Conservation (phyloP, 164 flowering plant genomes). For the Aristolochia contorta region DNA sequence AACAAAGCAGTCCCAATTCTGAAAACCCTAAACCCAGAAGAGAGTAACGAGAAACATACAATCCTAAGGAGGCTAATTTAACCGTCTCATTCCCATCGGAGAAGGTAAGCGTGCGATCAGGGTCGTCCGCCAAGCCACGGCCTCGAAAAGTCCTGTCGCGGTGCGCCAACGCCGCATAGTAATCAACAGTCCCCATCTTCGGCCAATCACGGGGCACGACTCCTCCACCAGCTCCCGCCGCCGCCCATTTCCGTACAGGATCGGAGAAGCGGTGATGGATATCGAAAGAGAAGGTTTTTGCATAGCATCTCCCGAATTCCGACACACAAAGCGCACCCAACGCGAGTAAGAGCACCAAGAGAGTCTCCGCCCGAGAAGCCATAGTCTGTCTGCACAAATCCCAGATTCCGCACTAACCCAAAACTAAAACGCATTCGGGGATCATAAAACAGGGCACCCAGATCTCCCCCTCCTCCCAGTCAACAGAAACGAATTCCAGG, state of each 20-base stretch:
- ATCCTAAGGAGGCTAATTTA: conserved; percentile 37
- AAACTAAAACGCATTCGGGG: background rate
- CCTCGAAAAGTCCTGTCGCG: conserved; percentile 42
- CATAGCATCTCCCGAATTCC: conserved; percentile 19
- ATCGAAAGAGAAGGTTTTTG: conserved; percentile 44
- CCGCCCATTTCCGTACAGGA: conserved; percentile 43
- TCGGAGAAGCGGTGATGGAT: conserved; percentile 78
- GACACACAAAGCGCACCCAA: background rate
- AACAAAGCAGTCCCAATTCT: background rate
- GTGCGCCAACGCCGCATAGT: conserved; percentile 42
- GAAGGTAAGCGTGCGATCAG: conserved; percentile 33
- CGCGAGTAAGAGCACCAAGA: background rate
- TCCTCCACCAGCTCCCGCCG: conserved; percentile 4
- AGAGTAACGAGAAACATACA: conserved; percentile 25
- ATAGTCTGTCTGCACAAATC: conserved; percentile 8
- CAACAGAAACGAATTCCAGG: background rate
- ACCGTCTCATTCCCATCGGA: conserved; percentile 40
- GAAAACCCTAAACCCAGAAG: background rate
- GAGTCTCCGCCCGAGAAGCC: conserved; percentile 5
- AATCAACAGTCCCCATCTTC: conserved; percentile 40
- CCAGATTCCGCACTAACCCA: background rate
- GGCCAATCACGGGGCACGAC: conserved; percentile 33
- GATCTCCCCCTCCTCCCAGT: too few species aligned
- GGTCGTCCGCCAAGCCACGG: conserved; percentile 32
- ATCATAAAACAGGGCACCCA: too few species aligned